Evolutionary conservation across 1,284 basidiomycete species (phyloP), one percentile per base, ranked within the genome.

Genomic region (Mycena sp.): DNA sequence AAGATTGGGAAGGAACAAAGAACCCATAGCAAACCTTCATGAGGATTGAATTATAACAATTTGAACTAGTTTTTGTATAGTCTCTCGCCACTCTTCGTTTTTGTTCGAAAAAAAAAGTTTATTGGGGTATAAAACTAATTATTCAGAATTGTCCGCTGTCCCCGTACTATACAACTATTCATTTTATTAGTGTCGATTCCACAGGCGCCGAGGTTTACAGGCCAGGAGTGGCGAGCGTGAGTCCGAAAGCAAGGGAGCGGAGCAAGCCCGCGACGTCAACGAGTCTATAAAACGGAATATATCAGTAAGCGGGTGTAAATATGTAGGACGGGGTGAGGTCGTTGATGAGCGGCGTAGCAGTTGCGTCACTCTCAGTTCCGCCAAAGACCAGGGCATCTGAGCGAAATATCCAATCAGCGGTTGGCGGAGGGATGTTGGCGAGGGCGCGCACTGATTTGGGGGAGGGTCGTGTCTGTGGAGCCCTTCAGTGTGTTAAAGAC

Each of bases 261-360:
- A 63, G 65, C 23, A 67, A 54, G n/a, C 45, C 61, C 5, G 65
- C 65, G 41, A 67, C 61, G 58, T 63, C 58, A 32, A 54, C 49
- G 43, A 67, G 58, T 14, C 65, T 67, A 29, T 2, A 32, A 30
- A 38, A 16, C 6, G 43, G 25, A 4, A 38, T 6, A 35, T 9
- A 7, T 35, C 14, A 35, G 32, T 9, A 35, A 14, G 6, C 6
- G 35, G 25, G n/a, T 9, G 28, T 9, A 11, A 43, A 29, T 25
- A 11, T 3, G 9, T 70, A 75, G 48, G 44, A 76, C 75, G 74
- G 64, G 29, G 51, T 65, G 51, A 78, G 67, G 32, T 72, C 53
- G 43, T 64, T 66, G 32, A 77, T 57, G 48, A 76, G 72, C 14
- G 76, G 75, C n/a, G 70, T 67, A 23, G 75, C 67, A 17, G 66